phyloP scores from a whole-genome alignment of 331 rosid species.

The Acacia concinna region DNA sequence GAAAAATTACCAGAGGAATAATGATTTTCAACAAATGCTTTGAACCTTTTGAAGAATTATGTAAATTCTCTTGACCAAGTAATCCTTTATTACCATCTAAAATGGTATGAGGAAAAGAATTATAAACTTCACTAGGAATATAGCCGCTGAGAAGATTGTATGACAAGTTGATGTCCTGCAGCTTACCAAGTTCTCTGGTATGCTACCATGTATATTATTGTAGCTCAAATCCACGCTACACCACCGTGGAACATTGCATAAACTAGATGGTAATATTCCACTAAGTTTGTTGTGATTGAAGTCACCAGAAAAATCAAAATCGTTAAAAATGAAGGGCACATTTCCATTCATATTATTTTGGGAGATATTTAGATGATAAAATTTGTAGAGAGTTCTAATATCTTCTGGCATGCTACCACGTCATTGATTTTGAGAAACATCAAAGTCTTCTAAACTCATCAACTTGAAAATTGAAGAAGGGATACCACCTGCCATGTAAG shows the following conservation, averaged over 20 bases:
- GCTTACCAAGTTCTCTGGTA: not conserved
- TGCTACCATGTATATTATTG: conserved; percentile 1
- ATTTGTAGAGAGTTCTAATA: not conserved
- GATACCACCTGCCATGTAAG: not conserved
- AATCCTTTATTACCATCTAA: not conserved
- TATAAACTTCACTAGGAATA: not conserved
- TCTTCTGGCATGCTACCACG: not conserved
- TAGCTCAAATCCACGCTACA: not conserved
- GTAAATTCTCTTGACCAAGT: not conserved
- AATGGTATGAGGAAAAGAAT: not conserved
- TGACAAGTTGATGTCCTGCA: not conserved
- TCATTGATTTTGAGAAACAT: not conserved
- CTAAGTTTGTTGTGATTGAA: not conserved
- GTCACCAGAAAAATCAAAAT: not conserved
- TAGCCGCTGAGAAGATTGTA: not conserved
- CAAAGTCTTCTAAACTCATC: not conserved
- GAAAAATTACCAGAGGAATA: not conserved
- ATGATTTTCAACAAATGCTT: not conserved
- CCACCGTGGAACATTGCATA: not conserved
- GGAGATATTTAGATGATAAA: not conserved
- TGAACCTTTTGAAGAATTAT: not conserved
- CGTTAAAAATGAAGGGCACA: not conserved
- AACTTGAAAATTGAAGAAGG: not conserved
- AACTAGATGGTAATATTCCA: not conserved
- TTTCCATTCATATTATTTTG: not conserved